These are phyloP conservation scores for Atkinsonella hypoxylon DNA, from an alignment of 2,329 filamentous ascomycete species.

Conservation along the genomic window DNA sequence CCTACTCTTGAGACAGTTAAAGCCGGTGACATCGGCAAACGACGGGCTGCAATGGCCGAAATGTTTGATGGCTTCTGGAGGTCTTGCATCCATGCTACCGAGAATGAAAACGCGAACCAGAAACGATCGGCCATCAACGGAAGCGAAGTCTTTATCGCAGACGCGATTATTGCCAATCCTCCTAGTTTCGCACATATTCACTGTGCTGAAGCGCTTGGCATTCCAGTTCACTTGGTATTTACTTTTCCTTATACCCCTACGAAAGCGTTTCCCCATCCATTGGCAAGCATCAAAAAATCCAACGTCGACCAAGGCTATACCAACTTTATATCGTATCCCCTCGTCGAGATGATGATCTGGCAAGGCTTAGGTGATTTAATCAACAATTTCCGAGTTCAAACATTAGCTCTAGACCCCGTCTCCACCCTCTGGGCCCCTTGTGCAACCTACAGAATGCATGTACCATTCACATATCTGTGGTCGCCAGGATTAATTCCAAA, in stretches of 20 bases:
- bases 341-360: conserved; percentile 84
- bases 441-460: conserved; percentile 57
- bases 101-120: conserved; percentile 45
- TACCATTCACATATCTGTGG: conserved; percentile 67
- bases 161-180: conserved; percentile 79
- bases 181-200: conserved; percentile 69
- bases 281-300: conserved; percentile 61
- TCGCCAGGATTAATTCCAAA: conserved; percentile 55
- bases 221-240: conserved; percentile 79
- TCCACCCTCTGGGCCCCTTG: conserved; percentile 69
- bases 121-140: conserved; percentile 55
- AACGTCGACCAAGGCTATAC: conserved; percentile 62
- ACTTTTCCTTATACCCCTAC: conserved; percentile 75
- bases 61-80: conserved; percentile 81
- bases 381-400: conserved; percentile 60
- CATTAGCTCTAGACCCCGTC: conserved; percentile 59
- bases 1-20: conserved; percentile 61
- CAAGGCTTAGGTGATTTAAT: conserved; percentile 74
- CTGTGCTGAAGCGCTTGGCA: conserved; percentile 65
- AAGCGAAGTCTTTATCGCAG: conserved; percentile 51
- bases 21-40: conserved; percentile 57
- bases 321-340: conserved; percentile 70
- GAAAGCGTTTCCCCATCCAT: conserved; percentile 61
- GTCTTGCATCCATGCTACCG: conserved; percentile 61
- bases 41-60: conserved; percentile 59